Evolutionary conservation across 176 grass and related monocot species (phyloP), one percentile per base, ranked within the genome.

Genomic region (Raddia distichophylla): DNA sequence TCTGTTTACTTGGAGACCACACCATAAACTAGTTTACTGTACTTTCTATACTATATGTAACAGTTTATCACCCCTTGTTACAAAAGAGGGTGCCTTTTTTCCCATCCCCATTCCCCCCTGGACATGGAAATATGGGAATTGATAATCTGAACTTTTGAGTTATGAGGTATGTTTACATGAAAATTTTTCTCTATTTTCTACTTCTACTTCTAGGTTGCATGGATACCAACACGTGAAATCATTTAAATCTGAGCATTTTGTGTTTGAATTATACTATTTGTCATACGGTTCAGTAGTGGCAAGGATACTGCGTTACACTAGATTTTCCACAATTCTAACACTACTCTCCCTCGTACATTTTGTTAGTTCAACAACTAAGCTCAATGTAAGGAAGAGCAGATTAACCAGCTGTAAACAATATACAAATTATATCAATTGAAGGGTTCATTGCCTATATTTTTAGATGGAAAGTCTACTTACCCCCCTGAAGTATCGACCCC

Each of bases 11-110:
- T 84, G 52, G 33, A 63, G 56, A 20, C 47, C 76, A 46, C 13
- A 52, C 5, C 54, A 35, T 73, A 71, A 69, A 46, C 60, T 88
- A 79, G 52, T 27, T 61, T 44, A 66, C 79, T 69, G 15, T 82
- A 16, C 55, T 83, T 13, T 16, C 22, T 72, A 19, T 66, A 64
- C 20, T 53, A 27, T 63, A 79, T 66, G 42, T 46, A 69, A 72
- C n/a, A 67, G 12, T 44, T 67, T 84, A 44, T 44, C 15, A 43
- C 60, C 16, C 60, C 61, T 46, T 35, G 35, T 76, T 84, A 33
- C 43, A 61, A n/a, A 81, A 61, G 19, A 81, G 15, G 50, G 7
- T 72, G 27, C 67, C 27, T 72, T 62, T 72, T 46, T 60, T 61
- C 43, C 17, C 10, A 7, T 51, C 52, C 32, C 68, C 37, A 68